phyloP scores from a whole-genome alignment of 2,329 filamentous ascomycete species.

The Ophiocordyceps sinensis region DNA sequence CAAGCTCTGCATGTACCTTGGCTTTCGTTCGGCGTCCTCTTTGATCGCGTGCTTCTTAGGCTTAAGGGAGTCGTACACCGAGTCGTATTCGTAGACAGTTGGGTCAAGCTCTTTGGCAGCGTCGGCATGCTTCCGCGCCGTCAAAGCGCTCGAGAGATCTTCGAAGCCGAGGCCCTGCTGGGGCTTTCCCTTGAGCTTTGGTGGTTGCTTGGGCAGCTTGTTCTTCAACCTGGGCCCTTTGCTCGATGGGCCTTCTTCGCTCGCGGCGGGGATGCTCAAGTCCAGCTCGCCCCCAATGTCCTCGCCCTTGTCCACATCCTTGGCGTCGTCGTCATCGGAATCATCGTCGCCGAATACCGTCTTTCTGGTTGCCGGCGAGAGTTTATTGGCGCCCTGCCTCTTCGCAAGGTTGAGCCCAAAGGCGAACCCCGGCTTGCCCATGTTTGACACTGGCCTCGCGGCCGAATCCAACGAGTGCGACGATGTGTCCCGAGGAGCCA shows the following conservation, averaged over 20 bases:
- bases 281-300: constrained; percentile 51
- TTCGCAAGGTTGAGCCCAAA: constrained; percentile 47
- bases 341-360: constrained; percentile 42
- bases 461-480: not conserved
- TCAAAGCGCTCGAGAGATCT: constrained; percentile 51
- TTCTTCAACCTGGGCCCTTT: constrained; percentile 20
- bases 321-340: constrained; percentile 33
- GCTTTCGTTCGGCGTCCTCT: constrained; percentile 43
- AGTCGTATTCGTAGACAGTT: constrained; percentile 75
- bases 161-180: constrained; percentile 34
- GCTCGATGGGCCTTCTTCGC: constrained; percentile 9
- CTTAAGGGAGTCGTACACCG: constrained; percentile 65
- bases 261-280: constrained; percentile 15
- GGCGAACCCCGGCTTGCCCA: constrained; percentile 33
- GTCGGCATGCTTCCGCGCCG: constrained; percentile 48
- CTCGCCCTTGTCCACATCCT: constrained; percentile 27
- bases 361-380: constrained; percentile 34
- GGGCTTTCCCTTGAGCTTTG: constrained; percentile 29
- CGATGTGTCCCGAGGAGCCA: too few relatives aligned
- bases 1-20: constrained; percentile 67
- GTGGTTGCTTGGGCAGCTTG: constrained; percentile 20
- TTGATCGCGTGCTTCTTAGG: constrained; percentile 45
- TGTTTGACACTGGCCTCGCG: constrained; percentile 8
- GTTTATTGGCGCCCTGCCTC: constrained; percentile 37
- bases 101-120: constrained; percentile 54